Evolutionary conservation across 805 yeast genomes (phyloP).

Genomic region (Ascoidea asiatica): DNA sequence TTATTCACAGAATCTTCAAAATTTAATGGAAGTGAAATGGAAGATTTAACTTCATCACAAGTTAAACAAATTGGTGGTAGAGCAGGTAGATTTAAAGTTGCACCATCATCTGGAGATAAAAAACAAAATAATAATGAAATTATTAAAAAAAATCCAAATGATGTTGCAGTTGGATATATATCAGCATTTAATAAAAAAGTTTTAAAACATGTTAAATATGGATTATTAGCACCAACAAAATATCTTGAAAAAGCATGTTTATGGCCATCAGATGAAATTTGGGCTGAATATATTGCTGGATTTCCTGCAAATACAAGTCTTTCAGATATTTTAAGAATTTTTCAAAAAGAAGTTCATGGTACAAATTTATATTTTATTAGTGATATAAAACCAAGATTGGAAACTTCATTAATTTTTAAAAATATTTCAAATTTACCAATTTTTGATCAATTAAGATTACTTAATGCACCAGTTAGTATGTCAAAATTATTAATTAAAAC

Average conservation of each 20-base stretch:
- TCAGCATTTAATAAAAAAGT: constrained; percentile 35
- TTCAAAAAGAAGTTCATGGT: constrained; percentile 26
- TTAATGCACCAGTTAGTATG: constrained; percentile 47
- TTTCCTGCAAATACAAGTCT: constrained; percentile 38
- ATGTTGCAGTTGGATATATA: constrained; percentile 31
- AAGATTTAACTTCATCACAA: constrained; percentile 43
- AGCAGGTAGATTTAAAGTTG: constrained; percentile 68
- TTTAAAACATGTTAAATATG: constrained; percentile 28
- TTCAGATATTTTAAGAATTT: constrained; percentile 30
- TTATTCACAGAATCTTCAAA: constrained; percentile 59
- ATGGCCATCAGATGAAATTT: constrained; percentile 72
- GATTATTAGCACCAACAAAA: constrained; percentile 37
- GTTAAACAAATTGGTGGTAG: constrained; percentile 92
- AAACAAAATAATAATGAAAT: constrained; percentile 1
- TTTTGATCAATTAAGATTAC: constrained; percentile 41
- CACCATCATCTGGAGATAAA: constrained; percentile 13
- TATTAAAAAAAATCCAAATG: constrained; percentile 8
- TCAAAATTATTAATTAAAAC: constrained; percentile 22
- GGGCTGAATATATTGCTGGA: constrained; percentile 51
- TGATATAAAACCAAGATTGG: constrained; percentile 24
- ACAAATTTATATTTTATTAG: constrained; percentile 22
- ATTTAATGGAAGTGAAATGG: constrained; percentile 48
- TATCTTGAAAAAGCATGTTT: constrained; percentile 47
- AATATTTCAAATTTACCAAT: constrained; percentile 29
- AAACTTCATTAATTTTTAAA: constrained; percentile 30